These are phyloP conservation scores for Corynascus novoguineensis DNA, from an alignment of 495 filamentous ascomycete species.

Conservation along the genomic window DNA sequence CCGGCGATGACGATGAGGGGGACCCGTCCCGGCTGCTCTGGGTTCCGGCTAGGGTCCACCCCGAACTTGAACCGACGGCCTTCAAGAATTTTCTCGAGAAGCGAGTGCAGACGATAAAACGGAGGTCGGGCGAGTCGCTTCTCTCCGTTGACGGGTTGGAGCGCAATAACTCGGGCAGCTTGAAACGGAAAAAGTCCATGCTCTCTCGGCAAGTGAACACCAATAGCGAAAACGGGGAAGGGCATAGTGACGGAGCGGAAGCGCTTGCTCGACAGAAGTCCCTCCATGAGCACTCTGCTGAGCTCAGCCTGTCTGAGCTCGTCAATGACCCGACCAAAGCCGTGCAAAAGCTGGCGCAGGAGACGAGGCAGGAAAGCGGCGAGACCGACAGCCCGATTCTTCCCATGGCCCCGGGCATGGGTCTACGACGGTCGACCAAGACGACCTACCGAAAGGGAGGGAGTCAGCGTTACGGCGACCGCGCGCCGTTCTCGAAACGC, in stretches of 20 bases:
- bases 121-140: constrained; percentile 68
- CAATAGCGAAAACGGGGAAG: constrained; percentile 53
- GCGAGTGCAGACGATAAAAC: constrained; percentile 79
- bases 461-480: constrained; percentile 49
- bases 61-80: constrained; percentile 90
- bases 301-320: constrained; percentile 64
- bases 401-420: constrained; percentile 65
- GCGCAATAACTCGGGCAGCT: constrained; percentile 54
- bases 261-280: constrained; percentile 72
- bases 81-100: constrained; percentile 97
- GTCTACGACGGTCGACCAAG: constrained; percentile 80
- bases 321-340: constrained; percentile 74
- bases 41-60: constrained; percentile 92
- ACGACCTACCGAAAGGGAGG: constrained; percentile 85
- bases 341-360: constrained; percentile 58
- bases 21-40: constrained; percentile 87
- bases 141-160: constrained; percentile 62
- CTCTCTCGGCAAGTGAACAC: constrained; percentile 85
- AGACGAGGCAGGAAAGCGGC: constrained; percentile 31
- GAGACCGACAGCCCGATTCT: constrained; percentile 81
- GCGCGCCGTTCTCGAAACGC: constrained; percentile 66
- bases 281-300: constrained; percentile 45
- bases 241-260: constrained; percentile 85
- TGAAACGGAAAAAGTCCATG: constrained; percentile 92
- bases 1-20: constrained; percentile 72